Evolutionary conservation across 1,139 yeast genomes (phyloP).

Genomic region (Eremothecium cymbalariae): DNA sequence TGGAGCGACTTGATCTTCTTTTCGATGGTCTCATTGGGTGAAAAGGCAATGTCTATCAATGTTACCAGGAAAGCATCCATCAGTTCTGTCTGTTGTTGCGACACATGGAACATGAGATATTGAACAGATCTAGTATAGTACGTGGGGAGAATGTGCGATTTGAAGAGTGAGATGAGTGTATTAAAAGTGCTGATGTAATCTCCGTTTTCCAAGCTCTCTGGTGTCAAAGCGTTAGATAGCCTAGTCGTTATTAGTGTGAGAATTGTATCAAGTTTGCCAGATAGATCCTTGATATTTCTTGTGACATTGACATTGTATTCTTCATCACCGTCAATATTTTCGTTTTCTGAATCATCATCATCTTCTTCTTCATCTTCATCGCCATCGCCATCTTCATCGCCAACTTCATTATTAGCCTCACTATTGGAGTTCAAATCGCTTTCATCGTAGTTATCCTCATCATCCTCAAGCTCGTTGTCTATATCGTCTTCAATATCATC

Average conservation of each 20-base stretch:
- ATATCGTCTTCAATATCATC: slow-evolving; percentile 62
- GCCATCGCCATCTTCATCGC: slow-evolving; percentile 23
- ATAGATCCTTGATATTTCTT: slow-evolving; percentile 45
- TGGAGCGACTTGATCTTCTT: slow-evolving; percentile 84
- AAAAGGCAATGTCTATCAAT: slow-evolving; percentile 74
- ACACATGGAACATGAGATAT: slow-evolving; percentile 69
- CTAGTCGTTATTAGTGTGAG: slow-evolving; percentile 47
- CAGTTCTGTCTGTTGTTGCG: slow-evolving; percentile 75
- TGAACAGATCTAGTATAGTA: slow-evolving; percentile 89
- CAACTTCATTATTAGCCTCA: slow-evolving; percentile 34
- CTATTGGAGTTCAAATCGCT: slow-evolving; percentile 39
- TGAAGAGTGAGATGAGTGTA: slow-evolving; percentile 67
- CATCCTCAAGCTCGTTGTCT: slow-evolving; percentile 72
- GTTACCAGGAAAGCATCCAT: slow-evolving; percentile 80
- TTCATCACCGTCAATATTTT: slow-evolving; percentile 36
- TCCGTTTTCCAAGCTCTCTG: slow-evolving; percentile 48
- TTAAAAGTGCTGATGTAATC: slow-evolving; percentile 69
- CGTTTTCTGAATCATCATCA: slow-evolving; percentile 28
- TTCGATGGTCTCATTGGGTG: slow-evolving; percentile 58
- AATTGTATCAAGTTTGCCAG: slow-evolving; percentile 63
- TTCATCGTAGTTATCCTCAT: slow-evolving; percentile 54
- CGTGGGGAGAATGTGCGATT: slow-evolving; percentile 78
- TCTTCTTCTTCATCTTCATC: slow-evolving; percentile 32
- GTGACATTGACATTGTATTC: slow-evolving; percentile 43
- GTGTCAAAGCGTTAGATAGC: slow-evolving; percentile 44